Base-by-base conservation (phyloP, 257 asterid genomes). In the Gentiana dahurica region DNA sequence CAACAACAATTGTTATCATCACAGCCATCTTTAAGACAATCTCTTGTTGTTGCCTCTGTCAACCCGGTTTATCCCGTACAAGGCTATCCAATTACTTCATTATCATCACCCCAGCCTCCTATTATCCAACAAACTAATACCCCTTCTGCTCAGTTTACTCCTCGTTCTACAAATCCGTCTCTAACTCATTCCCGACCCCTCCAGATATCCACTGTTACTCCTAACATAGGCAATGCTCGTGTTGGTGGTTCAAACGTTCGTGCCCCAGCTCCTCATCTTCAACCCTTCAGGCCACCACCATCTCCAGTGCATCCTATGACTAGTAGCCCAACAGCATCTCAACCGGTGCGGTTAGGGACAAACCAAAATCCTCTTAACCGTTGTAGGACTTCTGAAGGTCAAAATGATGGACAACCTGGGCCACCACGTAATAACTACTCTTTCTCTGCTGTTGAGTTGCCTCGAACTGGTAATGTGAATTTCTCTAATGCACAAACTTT, bases 151-250 rank as follows among this genome's bases (percentile, higher is more conserved):
- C 81, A 65, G 50, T 41, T 51, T 51, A 13, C 54, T 65, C 78
- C 4, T 39, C 44, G 8, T 39, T 39, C 44, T 39, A 7, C 44
- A 39, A 60, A 33, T 44, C 53, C 33, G 78, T 38, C 37, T 78
- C 39, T 68, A 79, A 54, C 79, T 53, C 74, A 86, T 54, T 88
- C 95, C 3, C 94, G 80, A 8, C 44, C 44, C 44, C 44, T 39
- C 8, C 65, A 60, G 69, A 82, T 89, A 51, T 50, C 76, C 51
- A 68, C 85, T 64, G 62, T 83, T 39, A 72, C 78, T 45, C 83
- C 78, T 64, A 50, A 63, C 8, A 51, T 56, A 1, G 52, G 67
- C 53, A 69, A 72, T 72, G 64, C 73, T 48, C 88, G 79, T 59
- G 54, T 55, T 7, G 70, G 71, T 66, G 63, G 75, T 37, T 4